A percentile compares a stretch with the other conserved stretches of the same genome.
phyloP scores from a whole-genome alignment of 2,329 filamentous ascomycete genomes.

The Cryphonectria carpinicola region DNA sequence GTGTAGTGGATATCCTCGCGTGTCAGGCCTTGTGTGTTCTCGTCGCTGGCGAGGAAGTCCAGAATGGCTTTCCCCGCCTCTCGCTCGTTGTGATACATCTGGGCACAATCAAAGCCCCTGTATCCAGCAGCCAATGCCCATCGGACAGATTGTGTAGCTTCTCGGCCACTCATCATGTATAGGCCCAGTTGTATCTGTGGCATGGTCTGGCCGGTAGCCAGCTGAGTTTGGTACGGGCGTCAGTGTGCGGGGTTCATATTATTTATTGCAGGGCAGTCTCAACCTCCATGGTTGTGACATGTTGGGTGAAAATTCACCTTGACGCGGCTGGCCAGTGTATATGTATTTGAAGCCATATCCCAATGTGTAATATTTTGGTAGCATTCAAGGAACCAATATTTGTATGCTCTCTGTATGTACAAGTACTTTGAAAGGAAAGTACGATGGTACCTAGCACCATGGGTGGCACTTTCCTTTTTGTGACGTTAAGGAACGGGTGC shows the following conservation, averaged over 20 bases:
- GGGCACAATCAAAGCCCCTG: conserved; percentile 56
- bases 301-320: conserved; percentile 28
- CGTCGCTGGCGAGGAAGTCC: conserved; percentile 54
- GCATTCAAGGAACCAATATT: not conserved
- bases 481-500: conserved; percentile 9
- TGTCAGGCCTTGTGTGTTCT: conserved; percentile 51
- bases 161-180: conserved; percentile 68
- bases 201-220: conserved; percentile 68
- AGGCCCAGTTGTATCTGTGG: conserved; percentile 75
- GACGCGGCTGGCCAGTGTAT: conserved; percentile 25
- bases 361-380: not conserved
- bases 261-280: not conserved
- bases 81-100: conserved; percentile 70
- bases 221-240: conserved; percentile 41
- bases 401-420: not conserved
- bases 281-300: not conserved
- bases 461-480: not conserved
- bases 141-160: conserved; percentile 61
- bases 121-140: conserved; percentile 60
- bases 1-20: conserved; percentile 79
- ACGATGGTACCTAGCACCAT: not conserved
- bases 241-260: conserved; percentile 24
- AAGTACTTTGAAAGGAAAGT: too few relatives aligned
- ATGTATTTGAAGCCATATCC: conserved; percentile 25
- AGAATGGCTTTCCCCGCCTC: conserved; percentile 69